Conservation (phyloP, 441 rosid species). For the Croton setiger region DNA sequence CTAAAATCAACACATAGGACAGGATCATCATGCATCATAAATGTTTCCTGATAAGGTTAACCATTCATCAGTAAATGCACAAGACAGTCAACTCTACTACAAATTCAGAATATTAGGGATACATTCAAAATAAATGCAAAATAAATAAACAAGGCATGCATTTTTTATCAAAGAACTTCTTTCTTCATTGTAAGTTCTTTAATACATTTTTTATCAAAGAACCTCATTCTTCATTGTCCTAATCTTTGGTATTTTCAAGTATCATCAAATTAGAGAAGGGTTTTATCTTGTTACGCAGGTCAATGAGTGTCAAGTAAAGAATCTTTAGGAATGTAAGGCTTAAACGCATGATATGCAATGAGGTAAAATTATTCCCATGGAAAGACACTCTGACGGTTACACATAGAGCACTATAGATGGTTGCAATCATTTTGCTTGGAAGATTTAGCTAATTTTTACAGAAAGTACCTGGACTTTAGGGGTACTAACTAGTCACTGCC, state of each 20-base stretch:
- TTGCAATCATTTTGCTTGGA: not conserved
- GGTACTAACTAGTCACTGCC: no score
- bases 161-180: not conserved
- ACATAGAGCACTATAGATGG: not conserved
- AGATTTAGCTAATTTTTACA: not conserved
- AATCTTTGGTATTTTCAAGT: not conserved
- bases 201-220: not conserved
- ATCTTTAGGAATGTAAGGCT: not conserved
- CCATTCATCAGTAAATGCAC: constrained; percentile 11
- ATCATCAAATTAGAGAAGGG: not conserved
- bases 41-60: constrained; percentile 70
- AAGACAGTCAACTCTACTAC: constrained; percentile 11
- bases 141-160: not conserved
- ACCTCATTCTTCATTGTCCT: not conserved
- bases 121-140: not conserved
- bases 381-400: not conserved
- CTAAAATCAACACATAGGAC: constrained; percentile 97
- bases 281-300: not conserved
- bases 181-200: not conserved
- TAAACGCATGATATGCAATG: not conserved
- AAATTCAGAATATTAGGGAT: not conserved
- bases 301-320: not conserved
- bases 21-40: constrained; percentile 99
- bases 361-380: not conserved
- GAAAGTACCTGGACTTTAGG: no score